Evolutionary conservation across 106 monocot genomes (phyloP).

Genomic region (Narthecium ossifragum): DNA sequence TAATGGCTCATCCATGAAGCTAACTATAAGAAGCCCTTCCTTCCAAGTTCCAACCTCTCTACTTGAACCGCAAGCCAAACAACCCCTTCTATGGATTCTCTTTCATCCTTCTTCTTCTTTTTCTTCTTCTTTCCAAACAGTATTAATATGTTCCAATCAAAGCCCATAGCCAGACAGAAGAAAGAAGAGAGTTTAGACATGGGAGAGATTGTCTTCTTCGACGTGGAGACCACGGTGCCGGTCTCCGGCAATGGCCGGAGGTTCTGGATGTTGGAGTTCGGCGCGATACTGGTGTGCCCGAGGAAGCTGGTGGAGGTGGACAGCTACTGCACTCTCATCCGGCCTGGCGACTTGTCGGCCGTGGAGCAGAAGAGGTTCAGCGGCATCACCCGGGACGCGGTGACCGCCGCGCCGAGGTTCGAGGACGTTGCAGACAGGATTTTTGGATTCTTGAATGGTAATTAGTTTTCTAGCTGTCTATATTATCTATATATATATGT

Average conservation of each 20-base stretch:
- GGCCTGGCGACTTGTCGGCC: constrained; percentile 51
- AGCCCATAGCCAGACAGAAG: not conserved
- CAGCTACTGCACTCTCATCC: constrained; percentile 78
- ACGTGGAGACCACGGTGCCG: constrained; percentile 75
- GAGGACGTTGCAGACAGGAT: constrained; percentile 64
- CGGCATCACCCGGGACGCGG: constrained; percentile 51
- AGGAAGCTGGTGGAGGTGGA: constrained; percentile 72
- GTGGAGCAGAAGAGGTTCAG: constrained; percentile 43
- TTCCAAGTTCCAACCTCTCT: constrained; percentile 6
- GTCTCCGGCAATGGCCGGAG: constrained; percentile 5
- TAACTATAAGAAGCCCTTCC: constrained; percentile 32
- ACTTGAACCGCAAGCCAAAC: constrained; percentile 70
- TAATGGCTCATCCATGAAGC: no score
- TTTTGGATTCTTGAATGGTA: constrained; percentile 66
- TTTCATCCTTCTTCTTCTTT: not conserved
- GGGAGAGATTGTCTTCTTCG: constrained; percentile 74
- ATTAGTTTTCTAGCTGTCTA: not conserved
- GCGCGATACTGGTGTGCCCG: constrained; percentile 81
- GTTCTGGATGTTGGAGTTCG: constrained; percentile 76
- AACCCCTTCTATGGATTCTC: constrained; percentile 18
- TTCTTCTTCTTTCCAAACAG: not conserved
- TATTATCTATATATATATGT: not conserved
- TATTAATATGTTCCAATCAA: not conserved
- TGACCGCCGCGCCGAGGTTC: constrained; percentile 57
- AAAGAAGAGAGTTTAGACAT: not conserved